These are phyloP conservation scores for Ophiobolus disseminans DNA, from an alignment of 2,329 filamentous ascomycete genomes.

Conservation along the genomic window DNA sequence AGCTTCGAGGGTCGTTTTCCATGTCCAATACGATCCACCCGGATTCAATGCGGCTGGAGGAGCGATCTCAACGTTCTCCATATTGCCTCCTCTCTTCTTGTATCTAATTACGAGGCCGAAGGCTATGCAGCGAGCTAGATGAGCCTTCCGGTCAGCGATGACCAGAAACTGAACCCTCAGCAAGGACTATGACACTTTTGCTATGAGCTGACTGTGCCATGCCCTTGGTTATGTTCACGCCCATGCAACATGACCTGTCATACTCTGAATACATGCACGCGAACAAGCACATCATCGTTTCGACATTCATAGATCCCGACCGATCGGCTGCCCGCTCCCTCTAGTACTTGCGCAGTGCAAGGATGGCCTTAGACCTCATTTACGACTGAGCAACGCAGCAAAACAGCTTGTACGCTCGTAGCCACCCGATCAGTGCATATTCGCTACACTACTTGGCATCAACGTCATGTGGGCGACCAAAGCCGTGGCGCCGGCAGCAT, in stretches of 20 bases:
- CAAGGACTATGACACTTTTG: too few relatives aligned
- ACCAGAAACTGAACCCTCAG: too few relatives aligned
- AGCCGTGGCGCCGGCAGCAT: background rate
- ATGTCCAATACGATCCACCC: background rate
- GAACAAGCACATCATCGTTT: too few relatives aligned
- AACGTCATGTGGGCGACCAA: background rate
- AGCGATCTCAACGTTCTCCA: background rate
- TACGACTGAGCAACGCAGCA: background rate
- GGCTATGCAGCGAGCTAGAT: background rate
- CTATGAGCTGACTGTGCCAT: too few relatives aligned
- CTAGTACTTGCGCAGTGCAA: background rate
- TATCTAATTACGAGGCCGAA: background rate
- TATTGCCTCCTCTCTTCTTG: background rate
- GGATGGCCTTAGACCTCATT: background rate
- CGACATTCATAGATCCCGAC: too few relatives aligned
- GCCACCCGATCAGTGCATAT: background rate
- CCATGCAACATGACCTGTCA: too few relatives aligned
- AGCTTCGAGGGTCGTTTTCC: background rate
- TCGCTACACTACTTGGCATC: constrained; percentile 2
- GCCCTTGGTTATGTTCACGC: too few relatives aligned
- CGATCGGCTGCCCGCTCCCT: too few relatives aligned
- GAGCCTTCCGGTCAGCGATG: background rate
- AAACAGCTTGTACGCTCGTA: background rate
- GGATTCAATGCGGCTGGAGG: background rate
- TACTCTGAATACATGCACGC: too few relatives aligned